Evolutionary conservation across 345 rosid species (phyloP), one percentile per base, ranked within the genome.

Genomic region (Sonneratia caseolaris): DNA sequence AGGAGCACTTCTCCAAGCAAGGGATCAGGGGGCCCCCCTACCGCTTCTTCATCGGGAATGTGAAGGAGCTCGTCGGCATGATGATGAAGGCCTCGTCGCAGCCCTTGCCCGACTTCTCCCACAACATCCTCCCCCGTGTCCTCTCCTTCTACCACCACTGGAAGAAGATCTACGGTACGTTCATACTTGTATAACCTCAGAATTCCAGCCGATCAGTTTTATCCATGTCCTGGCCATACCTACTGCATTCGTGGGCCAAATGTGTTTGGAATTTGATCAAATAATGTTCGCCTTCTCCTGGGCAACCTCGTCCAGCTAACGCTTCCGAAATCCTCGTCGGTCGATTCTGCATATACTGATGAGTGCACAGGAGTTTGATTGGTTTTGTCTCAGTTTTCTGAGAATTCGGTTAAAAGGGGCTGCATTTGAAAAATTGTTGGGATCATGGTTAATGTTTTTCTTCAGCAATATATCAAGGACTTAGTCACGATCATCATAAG

Each of bases 11-110:
- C 96, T 81, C 92, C 32, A 86, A 80, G 82, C 99, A 95, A 80
- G 99, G 97, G 66, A 95, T 95, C 75, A 79, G 94, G 76, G 99
- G 99, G 0, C 99, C 99, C 56, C 99, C 99, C 77, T 95, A 95
- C 79, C 87, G 89, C 19, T 89, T 95, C 86, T 95, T 92, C 84
- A 83, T 88, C 67, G 99, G 99, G 18, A 95, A 95, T 84, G 96
- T 95, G 51, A 92, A 84, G 82, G 99, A 95, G 78, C 81, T 92
- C 38, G 94, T 88, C 62, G 89, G 84, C 7, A 89, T 95, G 99
- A 95, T 86, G 97, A 70, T 89, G 19, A 82, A 89, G 75, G 97
- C 99, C 66, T 92, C 97, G 71, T 83, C 97, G 65, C 91, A 89
- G 40, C 99, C 97, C 72, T 90, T 91, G 89, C 98, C 98, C 69